Conservation (phyloP, 768 basidiomycete genomes). For the Mycena capillaripes region DNA sequence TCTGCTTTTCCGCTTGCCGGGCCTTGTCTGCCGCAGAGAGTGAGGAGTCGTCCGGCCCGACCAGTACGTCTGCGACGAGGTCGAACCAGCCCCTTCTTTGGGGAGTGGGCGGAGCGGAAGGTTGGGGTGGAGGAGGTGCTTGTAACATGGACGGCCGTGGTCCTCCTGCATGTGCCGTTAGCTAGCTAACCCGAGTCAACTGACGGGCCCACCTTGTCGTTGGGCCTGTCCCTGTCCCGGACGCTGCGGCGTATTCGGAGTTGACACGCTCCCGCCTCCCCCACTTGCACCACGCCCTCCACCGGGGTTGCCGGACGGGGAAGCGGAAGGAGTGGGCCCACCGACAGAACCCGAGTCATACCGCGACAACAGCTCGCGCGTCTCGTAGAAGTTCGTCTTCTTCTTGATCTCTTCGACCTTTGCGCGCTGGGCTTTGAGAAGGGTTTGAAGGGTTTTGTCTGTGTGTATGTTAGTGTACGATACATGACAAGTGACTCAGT, state of each 20-base stretch:
- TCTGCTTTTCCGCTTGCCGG: slow-evolving; percentile 58
- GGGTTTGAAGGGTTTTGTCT: slow-evolving; percentile 85
- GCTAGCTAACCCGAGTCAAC: too few species aligned
- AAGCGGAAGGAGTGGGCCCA: too few species aligned
- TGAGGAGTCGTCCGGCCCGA: slow-evolving; percentile 85
- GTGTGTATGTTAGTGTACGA: too few species aligned
- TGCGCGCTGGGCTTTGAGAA: slow-evolving; percentile 86
- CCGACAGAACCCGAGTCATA: too few species aligned
- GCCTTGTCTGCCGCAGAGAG: slow-evolving; percentile 58
- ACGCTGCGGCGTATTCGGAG: slow-evolving; percentile 4
- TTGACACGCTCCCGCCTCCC: not conserved
- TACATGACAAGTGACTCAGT: too few species aligned
- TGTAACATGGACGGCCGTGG: too few species aligned
- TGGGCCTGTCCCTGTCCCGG: not conserved
- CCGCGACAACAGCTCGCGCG: slow-evolving; percentile 63
- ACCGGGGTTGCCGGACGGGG: too few species aligned
- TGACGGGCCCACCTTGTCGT: too few species aligned
- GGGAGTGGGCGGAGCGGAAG: slow-evolving; percentile 58
- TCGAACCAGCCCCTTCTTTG: slow-evolving; percentile 88
- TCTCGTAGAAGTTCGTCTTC: slow-evolving; percentile 96
- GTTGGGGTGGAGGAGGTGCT: not conserved
- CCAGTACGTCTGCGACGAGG: slow-evolving; percentile 86
- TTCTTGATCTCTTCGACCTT: too few species aligned
- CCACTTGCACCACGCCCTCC: not conserved
- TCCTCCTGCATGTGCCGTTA: too few species aligned